Evolutionary conservation across 1,284 basidiomycete genomes (phyloP).

Genomic region (Cryptococcus sp.): DNA sequence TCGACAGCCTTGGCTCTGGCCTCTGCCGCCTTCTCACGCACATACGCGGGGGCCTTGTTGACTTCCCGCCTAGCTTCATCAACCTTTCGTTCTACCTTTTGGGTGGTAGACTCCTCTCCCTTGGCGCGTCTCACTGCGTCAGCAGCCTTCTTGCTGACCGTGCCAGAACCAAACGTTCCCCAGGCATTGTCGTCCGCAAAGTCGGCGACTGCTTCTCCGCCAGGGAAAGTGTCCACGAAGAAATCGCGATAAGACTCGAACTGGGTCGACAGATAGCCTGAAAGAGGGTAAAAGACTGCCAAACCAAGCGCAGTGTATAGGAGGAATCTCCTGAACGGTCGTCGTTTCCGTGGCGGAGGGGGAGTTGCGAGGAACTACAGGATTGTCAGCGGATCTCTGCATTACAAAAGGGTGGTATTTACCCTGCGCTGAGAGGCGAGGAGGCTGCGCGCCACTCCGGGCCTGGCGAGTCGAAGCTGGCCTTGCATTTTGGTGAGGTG

Average conservation of each 20-base stretch:
- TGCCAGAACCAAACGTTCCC: conserved; percentile 60
- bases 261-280: conserved; percentile 53
- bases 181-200: conserved; percentile 76
- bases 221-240: conserved; percentile 58
- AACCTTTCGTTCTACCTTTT: conserved; percentile 40
- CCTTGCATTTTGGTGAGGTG: conserved; percentile 32
- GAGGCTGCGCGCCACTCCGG: conserved; percentile 29
- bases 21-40: conserved; percentile 59
- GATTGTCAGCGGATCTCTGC: too few relatives aligned
- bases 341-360: conserved; percentile 26
- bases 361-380: conserved; percentile 34
- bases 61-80: conserved; percentile 54
- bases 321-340: conserved; percentile 50
- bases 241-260: conserved; percentile 57
- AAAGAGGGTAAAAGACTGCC: conserved; percentile 55
- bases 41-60: conserved; percentile 47
- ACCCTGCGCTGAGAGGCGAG: conserved; percentile 38
- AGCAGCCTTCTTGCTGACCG: conserved; percentile 64
- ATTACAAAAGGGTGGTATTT: conserved; percentile 13
- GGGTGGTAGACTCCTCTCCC: conserved; percentile 53
- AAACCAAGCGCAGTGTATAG: conserved; percentile 51
- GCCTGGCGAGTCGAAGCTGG: conserved; percentile 33
- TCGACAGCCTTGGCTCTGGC: conserved; percentile 17
- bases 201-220: conserved; percentile 72
- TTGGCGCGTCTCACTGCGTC: conserved; percentile 27